These are phyloP conservation scores for Daldinia grandis DNA, from an alignment of 495 filamentous ascomycete genomes.

Conservation along the genomic window DNA sequence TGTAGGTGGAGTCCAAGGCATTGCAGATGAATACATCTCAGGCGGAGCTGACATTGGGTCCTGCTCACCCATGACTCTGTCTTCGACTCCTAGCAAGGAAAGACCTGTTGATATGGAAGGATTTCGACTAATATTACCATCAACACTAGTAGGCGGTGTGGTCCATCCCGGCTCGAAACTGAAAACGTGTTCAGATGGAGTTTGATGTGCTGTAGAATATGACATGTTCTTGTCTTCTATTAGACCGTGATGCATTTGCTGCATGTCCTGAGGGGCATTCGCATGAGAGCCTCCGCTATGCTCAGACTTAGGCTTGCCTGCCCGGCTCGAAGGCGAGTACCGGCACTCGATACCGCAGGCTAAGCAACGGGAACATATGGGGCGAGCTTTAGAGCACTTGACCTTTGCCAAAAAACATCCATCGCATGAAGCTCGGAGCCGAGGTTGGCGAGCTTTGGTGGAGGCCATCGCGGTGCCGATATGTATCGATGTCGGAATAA, in stretches of 20 bases:
- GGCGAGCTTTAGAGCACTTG: slow-evolving; percentile 61
- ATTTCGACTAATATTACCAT: slow-evolving; percentile 48
- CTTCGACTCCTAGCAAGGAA: slow-evolving; percentile 46
- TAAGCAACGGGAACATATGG: slow-evolving; percentile 60
- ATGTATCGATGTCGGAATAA: slow-evolving; percentile 15
- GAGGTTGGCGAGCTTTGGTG: slow-evolving; percentile 49
- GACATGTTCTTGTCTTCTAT: slow-evolving; percentile 45
- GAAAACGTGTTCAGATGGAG: slow-evolving; percentile 24
- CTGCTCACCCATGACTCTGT: slow-evolving; percentile 34
- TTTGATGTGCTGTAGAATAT: slow-evolving; percentile 40
- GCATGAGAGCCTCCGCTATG: slow-evolving; percentile 42
- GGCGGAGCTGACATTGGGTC: slow-evolving; percentile 43
- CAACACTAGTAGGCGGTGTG: slow-evolving; percentile 47
- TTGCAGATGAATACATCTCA: slow-evolving; percentile 47
- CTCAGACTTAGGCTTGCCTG: slow-evolving; percentile 56
- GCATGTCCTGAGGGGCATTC: slow-evolving; percentile 29
- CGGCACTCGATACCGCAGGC: slow-evolving; percentile 56
- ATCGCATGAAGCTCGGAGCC: slow-evolving; percentile 62
- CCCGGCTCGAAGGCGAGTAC: slow-evolving; percentile 60
- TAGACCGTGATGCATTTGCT: slow-evolving; percentile 30
- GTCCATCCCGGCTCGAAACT: slow-evolving; percentile 48
- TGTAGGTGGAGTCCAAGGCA: slow-evolving; percentile 50
- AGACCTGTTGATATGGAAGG: slow-evolving; percentile 48
- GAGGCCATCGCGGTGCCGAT: slow-evolving; percentile 44
- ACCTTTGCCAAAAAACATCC: slow-evolving; percentile 65